These are phyloP conservation scores for Saturnispora kantuleensis DNA, from an alignment of 805 yeast species.

Conservation along the genomic window DNA sequence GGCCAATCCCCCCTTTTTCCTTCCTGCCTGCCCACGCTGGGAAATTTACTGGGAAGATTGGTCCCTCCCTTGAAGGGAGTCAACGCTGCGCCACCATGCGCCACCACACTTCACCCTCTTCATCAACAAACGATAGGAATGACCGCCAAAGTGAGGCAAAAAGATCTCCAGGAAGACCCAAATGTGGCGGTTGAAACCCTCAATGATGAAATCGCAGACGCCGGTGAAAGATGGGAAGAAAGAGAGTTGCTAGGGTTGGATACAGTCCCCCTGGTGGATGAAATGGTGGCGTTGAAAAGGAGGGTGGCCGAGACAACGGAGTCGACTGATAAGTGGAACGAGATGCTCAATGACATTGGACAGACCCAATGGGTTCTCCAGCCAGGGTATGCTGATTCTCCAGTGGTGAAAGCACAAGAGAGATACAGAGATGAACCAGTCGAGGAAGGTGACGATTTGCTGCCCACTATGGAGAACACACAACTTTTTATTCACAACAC, in stretches of 20 bases:
- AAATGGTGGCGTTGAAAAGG: too few species aligned
- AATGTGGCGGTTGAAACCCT: neutral
- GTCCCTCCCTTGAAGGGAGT: too few species aligned
- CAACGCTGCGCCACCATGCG: too few species aligned
- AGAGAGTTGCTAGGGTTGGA: constrained; percentile 4
- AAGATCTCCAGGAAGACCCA: neutral
- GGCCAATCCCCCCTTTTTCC: too few species aligned
- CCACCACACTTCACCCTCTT: neutral
- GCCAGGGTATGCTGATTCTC: neutral
- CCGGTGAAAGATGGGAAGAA: neutral
- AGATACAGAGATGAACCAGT: constrained; percentile 6
- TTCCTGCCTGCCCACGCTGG: too few species aligned
- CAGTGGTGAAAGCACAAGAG: neutral
- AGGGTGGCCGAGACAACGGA: too few species aligned
- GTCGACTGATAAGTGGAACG: too few species aligned
- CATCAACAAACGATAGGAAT: neutral
- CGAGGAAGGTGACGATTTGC: constrained; percentile 1
- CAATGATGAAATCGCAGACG: neutral
- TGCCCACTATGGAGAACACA: constrained; percentile 17
- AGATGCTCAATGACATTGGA: too few species aligned
- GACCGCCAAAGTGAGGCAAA: too few species aligned
- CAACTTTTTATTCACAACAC: constrained; percentile 31
- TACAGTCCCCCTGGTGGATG: neutral
- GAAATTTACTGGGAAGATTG: too few species aligned
- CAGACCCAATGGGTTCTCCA: too few species aligned